These are phyloP conservation scores for Tuber microsphaerosporum DNA, from an alignment of 495 filamentous ascomycete genomes.

Conservation along the genomic window DNA sequence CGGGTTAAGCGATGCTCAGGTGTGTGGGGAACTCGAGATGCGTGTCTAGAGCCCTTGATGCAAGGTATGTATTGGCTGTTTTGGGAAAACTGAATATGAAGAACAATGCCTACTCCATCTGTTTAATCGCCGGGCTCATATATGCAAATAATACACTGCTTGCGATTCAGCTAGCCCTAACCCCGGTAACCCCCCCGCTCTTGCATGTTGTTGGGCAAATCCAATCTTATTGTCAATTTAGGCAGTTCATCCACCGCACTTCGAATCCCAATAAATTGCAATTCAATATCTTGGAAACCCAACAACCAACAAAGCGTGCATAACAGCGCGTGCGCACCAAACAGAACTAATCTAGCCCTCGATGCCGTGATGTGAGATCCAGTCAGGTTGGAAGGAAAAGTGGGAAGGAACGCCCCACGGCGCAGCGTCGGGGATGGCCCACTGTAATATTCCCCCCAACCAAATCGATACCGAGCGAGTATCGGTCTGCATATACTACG, in stretches of 20 bases:
- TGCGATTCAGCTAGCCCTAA: background rate
- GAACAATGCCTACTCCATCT: background rate
- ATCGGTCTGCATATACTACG: background rate
- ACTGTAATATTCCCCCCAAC: background rate
- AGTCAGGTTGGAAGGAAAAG: background rate
- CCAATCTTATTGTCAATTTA: background rate
- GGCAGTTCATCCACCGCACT: background rate
- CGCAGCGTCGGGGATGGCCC: background rate
- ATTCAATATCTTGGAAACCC: background rate
- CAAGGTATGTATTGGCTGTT: background rate
- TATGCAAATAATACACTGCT: background rate
- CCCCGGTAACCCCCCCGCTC: background rate
- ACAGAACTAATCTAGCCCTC: background rate
- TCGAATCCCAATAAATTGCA: background rate
- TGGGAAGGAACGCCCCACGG: background rate
- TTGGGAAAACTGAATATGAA: background rate
- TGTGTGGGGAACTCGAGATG: background rate
- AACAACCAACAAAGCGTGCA: background rate
- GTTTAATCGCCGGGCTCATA: background rate
- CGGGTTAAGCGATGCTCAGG: background rate
- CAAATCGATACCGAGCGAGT: background rate
- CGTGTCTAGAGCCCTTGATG: background rate
- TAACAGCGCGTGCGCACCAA: background rate
- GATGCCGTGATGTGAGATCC: background rate
- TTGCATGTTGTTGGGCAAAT: background rate